Evolutionary conservation across 2,329 filamentous ascomycete genomes (phyloP).

Genomic region (Achaetomium macrosporum): DNA sequence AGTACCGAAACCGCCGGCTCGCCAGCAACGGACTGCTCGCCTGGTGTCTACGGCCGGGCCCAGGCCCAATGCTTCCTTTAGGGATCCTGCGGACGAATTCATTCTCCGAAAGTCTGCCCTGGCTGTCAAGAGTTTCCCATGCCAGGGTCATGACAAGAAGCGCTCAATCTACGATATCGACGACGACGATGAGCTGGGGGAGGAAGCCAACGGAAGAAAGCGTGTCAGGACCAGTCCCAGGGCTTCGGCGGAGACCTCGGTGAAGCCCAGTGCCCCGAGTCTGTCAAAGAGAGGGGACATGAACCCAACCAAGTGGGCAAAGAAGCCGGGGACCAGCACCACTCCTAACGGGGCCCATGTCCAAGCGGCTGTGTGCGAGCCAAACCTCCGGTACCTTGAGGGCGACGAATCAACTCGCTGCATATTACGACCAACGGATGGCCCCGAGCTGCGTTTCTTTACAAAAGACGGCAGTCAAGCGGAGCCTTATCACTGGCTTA

Average conservation of each 20-base stretch:
- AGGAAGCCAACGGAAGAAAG: background rate
- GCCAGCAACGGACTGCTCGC: conserved; percentile 6
- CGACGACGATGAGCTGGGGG: conserved; percentile 9
- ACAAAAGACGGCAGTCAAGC: conserved; percentile 1
- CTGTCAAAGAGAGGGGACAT: conserved; percentile 13
- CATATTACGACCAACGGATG: background rate
- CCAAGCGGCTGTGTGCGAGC: conserved; percentile 13
- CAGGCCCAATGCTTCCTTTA: background rate
- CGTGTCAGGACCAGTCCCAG: background rate
- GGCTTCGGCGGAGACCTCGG: background rate
- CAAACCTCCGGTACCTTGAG: conserved; percentile 6
- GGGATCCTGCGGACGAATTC: conserved; percentile 13
- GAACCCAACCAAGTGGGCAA: conserved; percentile 6
- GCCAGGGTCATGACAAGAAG: conserved; percentile 8
- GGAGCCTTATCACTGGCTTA: conserved; percentile 18
- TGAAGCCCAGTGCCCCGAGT: background rate
- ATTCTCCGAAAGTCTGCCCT: conserved; percentile 4
- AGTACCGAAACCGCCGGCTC: background rate
- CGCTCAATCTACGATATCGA: conserved; percentile 7
- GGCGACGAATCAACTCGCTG: background rate
- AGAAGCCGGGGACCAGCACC: background rate
- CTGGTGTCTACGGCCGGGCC: background rate
- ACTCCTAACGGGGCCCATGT: background rate
- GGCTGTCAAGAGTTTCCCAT: background rate
- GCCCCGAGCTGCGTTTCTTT: conserved; percentile 14